Conservation (phyloP, 148 eudicot species). For the Rhododendron ferrugineum region DNA sequence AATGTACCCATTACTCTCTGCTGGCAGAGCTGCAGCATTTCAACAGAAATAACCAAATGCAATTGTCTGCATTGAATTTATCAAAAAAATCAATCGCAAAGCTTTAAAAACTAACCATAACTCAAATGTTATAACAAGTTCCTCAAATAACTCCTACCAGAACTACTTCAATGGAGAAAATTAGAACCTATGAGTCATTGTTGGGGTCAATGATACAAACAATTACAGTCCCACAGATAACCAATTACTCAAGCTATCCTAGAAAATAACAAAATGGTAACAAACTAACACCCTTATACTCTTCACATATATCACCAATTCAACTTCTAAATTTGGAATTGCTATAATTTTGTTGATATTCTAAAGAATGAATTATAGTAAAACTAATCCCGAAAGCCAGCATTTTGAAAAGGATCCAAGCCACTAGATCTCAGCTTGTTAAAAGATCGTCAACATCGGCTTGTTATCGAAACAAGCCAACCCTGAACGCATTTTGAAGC, state of each 20-base stretch:
- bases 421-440: neutral
- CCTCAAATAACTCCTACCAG: neutral
- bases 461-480: neutral
- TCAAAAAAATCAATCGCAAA: constrained; percentile 9
- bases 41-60: constrained; percentile 67
- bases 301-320: neutral
- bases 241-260: neutral
- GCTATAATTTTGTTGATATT: neutral
- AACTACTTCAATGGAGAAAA: neutral
- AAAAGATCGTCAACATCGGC: neutral
- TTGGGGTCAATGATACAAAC: neutral
- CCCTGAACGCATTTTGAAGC: neutral
- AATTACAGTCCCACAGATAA: neutral
- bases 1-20: constrained; percentile 72
- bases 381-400: neutral
- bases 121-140: neutral
- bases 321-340: neutral
- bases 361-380: neutral
- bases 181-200: neutral
- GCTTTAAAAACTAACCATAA: neutral
- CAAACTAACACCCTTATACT: neutral
- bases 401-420: neutral
- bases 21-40: constrained; percentile 94
- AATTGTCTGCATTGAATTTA: constrained; percentile 77
- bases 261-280: constrained; percentile 1